Conservation (phyloP, 345 rosid genomes). For the Gynandropsis gynandra region DNA sequence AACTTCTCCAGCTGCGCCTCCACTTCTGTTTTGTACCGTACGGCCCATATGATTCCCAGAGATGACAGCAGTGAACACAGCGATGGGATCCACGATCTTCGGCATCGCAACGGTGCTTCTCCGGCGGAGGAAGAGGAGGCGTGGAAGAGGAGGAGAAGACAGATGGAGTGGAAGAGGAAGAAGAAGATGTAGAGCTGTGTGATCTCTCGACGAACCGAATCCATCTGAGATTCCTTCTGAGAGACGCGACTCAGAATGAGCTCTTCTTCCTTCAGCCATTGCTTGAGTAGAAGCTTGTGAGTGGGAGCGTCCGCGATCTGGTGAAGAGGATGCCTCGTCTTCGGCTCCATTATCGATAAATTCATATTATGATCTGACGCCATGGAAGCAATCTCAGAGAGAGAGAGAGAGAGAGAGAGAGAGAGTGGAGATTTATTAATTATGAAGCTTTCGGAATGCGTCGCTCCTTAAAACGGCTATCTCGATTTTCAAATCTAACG, state of each 20-base stretch:
- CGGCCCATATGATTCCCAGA: slow-evolving; percentile 74
- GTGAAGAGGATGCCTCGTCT: slow-evolving; percentile 67
- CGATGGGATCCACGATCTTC: slow-evolving; percentile 79
- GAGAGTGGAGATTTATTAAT: slow-evolving; percentile 12
- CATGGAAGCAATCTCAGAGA: slow-evolving; percentile 23
- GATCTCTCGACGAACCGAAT: slow-evolving; percentile 57
- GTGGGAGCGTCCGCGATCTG: slow-evolving; percentile 85
- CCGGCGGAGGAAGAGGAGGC: slow-evolving; percentile 31
- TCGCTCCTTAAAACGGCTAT: too few relatives aligned
- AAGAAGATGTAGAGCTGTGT: slow-evolving; percentile 78
- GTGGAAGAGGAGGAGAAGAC: slow-evolving; percentile 72
- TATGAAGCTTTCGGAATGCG: too few relatives aligned
- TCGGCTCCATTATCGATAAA: slow-evolving; percentile 46
- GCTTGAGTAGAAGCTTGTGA: slow-evolving; percentile 90
- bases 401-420: slow-evolving; percentile 17
- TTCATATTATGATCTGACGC: slow-evolving; percentile 43
- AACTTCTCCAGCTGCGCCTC: slow-evolving; percentile 74
- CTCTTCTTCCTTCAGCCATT: slow-evolving; percentile 93
- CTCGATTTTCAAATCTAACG: too few relatives aligned
- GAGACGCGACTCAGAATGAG: slow-evolving; percentile 64
- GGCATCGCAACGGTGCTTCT: slow-evolving; percentile 24
- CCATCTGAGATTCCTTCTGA: slow-evolving; percentile 78
- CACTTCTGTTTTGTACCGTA: slow-evolving; percentile 68
- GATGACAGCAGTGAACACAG: slow-evolving; percentile 64
- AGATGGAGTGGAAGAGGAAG: slow-evolving; percentile 80